These are phyloP conservation scores for Gamarada debralockiae DNA, from an alignment of 495 filamentous ascomycete species.

Conservation along the genomic window DNA sequence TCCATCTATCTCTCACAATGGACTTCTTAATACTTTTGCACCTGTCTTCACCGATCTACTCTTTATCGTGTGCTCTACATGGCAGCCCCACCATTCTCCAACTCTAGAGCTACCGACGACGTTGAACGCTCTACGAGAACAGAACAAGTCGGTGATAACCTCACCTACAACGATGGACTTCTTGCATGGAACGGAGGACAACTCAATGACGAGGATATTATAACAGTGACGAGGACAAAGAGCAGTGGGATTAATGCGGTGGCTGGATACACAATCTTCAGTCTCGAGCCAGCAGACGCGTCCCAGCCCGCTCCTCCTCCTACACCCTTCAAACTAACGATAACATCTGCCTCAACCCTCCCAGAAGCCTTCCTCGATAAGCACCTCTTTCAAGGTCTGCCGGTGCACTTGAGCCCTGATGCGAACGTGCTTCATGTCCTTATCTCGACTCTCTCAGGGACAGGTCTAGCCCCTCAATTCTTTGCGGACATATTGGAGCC, in stretches of 20 bases:
- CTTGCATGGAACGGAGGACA: constrained; percentile 2
- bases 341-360: constrained; percentile 18
- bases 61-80: not conserved
- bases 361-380: constrained; percentile 29
- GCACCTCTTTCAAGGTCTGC: constrained; percentile 28
- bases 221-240: constrained; percentile 25
- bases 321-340: constrained; percentile 28
- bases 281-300: constrained; percentile 27
- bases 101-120: constrained; percentile 1
- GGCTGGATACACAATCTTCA: constrained; percentile 26
- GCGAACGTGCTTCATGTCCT: constrained; percentile 52
- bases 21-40: too few relatives aligned
- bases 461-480: constrained; percentile 52
- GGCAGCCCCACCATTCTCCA: not conserved
- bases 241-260: constrained; percentile 13
- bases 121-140: constrained; percentile 6
- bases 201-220: constrained; percentile 31
- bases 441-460: constrained; percentile 72
- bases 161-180: constrained; percentile 7
- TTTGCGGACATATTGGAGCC: constrained; percentile 55
- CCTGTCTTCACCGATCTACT: not conserved
- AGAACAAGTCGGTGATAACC: constrained; percentile 5
- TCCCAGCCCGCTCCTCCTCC: not conserved
- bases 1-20: too few relatives aligned
- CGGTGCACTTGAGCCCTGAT: constrained; percentile 29